A percentile compares a stretch with the other conserved stretches of the same genome.
phyloP scores from a whole-genome alignment of 805 yeast genomes.

The Saturnispora sanitii region DNA sequence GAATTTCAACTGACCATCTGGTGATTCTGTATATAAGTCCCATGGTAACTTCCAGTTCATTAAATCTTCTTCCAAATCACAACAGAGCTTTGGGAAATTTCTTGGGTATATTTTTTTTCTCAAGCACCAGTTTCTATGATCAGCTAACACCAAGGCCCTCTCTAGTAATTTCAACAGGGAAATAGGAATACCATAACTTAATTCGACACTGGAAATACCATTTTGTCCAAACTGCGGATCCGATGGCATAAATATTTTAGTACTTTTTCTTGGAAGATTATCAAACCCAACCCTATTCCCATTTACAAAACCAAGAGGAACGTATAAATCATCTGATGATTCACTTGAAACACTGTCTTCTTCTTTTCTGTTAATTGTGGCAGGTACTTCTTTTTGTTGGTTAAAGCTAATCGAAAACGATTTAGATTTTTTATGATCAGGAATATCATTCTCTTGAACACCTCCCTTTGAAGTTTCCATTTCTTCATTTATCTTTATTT shows the following conservation, averaged over 20 bases:
- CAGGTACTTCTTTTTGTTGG: slow-evolving; percentile 2
- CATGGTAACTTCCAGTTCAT: slow-evolving; percentile 39
- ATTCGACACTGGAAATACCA: slow-evolving; percentile 25
- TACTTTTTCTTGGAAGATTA: slow-evolving; percentile 3
- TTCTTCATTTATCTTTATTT: not conserved
- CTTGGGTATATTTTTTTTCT: slow-evolving; percentile 36
- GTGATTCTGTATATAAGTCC: slow-evolving; percentile 27
- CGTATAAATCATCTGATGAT: slow-evolving; percentile 3
- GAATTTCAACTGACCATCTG: slow-evolving; percentile 19
- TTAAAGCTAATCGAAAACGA: slow-evolving; percentile 23
- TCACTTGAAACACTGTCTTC: slow-evolving; percentile 13
- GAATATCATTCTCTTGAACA: too few species aligned
- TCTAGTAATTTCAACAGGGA: slow-evolving; percentile 38
- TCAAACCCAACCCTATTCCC: slow-evolving; percentile 13
- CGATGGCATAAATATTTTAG: slow-evolving; percentile 17
- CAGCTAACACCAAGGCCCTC: slow-evolving; percentile 37
- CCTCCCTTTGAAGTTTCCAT: too few species aligned
- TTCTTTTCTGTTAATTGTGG: not conserved
- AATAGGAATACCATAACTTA: slow-evolving; percentile 40
- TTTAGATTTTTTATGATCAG: slow-evolving; percentile 28
- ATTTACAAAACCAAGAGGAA: slow-evolving; percentile 7
- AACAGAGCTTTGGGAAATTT: slow-evolving; percentile 46
- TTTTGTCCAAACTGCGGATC: slow-evolving; percentile 6
- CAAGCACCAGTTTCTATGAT: slow-evolving; percentile 41
- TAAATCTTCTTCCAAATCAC: slow-evolving; percentile 43